Percentiles rank a stretch among this genome's conserved stretches.
phyloP scores from a whole-genome alignment of 768 basidiomycete genomes.

The Suillus paluster region DNA sequence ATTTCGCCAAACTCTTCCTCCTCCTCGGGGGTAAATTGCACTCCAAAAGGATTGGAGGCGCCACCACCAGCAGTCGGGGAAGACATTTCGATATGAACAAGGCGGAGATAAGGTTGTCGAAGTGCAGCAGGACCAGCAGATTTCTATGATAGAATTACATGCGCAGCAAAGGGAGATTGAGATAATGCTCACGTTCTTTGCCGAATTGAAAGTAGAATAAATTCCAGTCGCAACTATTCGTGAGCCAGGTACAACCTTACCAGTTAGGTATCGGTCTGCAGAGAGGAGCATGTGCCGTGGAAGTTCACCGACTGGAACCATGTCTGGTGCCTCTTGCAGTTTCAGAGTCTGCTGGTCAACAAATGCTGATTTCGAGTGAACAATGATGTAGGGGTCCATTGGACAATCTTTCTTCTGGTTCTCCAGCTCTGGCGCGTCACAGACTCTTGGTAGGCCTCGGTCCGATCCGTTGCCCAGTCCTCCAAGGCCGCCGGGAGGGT shows the following conservation, averaged over 20 bases:
- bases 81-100: conserved; percentile 90
- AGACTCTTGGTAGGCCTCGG: conserved; percentile 82
- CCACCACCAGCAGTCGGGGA: conserved; percentile 74
- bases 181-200: conserved; percentile 68
- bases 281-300: conserved; percentile 95
- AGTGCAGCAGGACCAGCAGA: conserved; percentile 84
- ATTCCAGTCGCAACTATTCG: conserved; percentile 94
- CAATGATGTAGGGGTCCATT: conserved; percentile 92
- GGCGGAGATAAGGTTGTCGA: conserved; percentile 91
- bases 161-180: background rate
- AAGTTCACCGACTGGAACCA: conserved; percentile 98
- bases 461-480: conserved; percentile 89
- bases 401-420: conserved; percentile 96
- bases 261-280: conserved; percentile 88
- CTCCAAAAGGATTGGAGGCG: conserved; percentile 82
- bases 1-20: conserved; percentile 96
- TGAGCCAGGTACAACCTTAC: conserved; percentile 95
- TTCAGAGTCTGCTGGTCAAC: conserved; percentile 97
- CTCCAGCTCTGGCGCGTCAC: conserved; percentile 78
- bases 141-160: conserved; percentile 51
- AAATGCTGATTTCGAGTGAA: conserved; percentile 93
- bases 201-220: conserved; percentile 93
- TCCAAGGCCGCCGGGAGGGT: conserved; percentile 78
- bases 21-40: conserved; percentile 91
- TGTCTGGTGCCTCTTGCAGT: conserved; percentile 97